Evolutionary conservation across 225 moss, liverwort and hornwort genomes (phyloP), one percentile per base, ranked within the genome.

Genomic region (Bryoerythrophyllum caledonicum): DNA sequence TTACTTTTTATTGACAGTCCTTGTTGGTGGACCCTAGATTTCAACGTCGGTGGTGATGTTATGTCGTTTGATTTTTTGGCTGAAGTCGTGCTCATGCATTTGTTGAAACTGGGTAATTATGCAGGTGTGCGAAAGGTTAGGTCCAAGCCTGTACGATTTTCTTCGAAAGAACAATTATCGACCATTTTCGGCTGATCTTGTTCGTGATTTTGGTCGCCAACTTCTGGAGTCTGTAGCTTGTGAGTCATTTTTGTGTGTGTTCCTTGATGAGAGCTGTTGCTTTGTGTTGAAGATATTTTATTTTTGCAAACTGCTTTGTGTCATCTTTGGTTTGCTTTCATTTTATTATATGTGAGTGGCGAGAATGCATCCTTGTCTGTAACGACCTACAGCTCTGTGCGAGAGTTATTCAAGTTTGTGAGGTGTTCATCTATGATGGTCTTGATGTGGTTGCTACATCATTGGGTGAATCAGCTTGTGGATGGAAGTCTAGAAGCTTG

Each of bases 121-220:
- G 49, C 80, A 90, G 93, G 90, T 93, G 25, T 91, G 85, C 69
- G 93, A 93, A 74, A 89, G 89, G 63, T 78, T 90, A 48, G 93
- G 93, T 54, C 90, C 93, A 60, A 93, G 93, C 37, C 66, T 93
- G 64, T 93, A 86, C 65, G 93, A 93, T 49, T 93, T 93, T 48
- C 80, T 90, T 67, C 83, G 89, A n/a, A 90, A 90, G 78, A 93
- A 90, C 62, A 93, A 87, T 63, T 90, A 93, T 64, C 93, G 90
- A 27, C 87, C 93, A 1, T 93, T 93, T 83, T 86, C 93, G 58
- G 90, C 89, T 54, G 93, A 93, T 76, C 82, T 93, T 40, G 93
- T 93, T 82, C 85, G 93, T 32, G 93, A 90, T 10, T 93, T 93
- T 73, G 90, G 90, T 72, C 80, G 84, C 48, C 91, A 93, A 70